Percentiles rank a stretch among this genome's conserved stretches.
Evolutionary conservation across 108 stramenopile species (phyloP).

Genomic region (Skeletonema costatum): DNA sequence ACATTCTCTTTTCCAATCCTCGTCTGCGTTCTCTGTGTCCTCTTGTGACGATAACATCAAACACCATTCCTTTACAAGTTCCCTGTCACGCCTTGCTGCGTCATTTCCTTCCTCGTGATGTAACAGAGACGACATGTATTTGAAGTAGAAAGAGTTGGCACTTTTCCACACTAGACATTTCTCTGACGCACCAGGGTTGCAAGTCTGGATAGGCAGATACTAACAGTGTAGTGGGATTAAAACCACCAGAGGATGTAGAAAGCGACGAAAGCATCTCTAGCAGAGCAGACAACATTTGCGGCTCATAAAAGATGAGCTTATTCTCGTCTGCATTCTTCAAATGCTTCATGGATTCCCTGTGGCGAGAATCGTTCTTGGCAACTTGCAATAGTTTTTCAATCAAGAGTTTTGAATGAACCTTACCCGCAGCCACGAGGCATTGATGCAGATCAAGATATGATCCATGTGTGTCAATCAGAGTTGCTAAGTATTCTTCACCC

Average conservation of each 20-base stretch:
- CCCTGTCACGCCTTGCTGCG: conserved; percentile 57
- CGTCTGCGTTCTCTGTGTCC: conserved; percentile 6
- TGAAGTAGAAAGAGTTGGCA: conserved; percentile 58
- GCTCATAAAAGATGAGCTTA: conserved; percentile 68
- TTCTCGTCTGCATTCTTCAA: conserved; percentile 41
- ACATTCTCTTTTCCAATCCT: conserved; percentile 22
- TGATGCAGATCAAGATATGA: conserved; percentile 75
- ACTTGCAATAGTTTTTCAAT: conserved; percentile 56
- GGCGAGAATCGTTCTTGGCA: conserved; percentile 74
- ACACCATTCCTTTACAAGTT: conserved; percentile 83
- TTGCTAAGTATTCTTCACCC: conserved; percentile 33
- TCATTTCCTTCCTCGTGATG: conserved; percentile 75
- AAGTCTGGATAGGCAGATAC: conserved; percentile 88
- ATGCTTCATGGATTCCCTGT: conserved; percentile 65
- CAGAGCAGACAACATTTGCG: conserved; percentile 74
- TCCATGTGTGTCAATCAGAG: conserved; percentile 73
- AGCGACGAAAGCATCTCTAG: conserved; percentile 51
- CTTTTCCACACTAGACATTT: conserved; percentile 41
- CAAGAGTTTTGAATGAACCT: conserved; percentile 46
- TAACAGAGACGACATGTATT: conserved; percentile 70
- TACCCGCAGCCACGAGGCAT: conserved; percentile 62
- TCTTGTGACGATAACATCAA: conserved; percentile 47
- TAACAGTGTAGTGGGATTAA: conserved; percentile 49
- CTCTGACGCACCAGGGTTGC: conserved; percentile 72
- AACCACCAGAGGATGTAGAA: conserved; percentile 15